Evolutionary conservation across 1,139 yeast genomes (phyloP).

Genomic region (Kodamaea sp.): DNA sequence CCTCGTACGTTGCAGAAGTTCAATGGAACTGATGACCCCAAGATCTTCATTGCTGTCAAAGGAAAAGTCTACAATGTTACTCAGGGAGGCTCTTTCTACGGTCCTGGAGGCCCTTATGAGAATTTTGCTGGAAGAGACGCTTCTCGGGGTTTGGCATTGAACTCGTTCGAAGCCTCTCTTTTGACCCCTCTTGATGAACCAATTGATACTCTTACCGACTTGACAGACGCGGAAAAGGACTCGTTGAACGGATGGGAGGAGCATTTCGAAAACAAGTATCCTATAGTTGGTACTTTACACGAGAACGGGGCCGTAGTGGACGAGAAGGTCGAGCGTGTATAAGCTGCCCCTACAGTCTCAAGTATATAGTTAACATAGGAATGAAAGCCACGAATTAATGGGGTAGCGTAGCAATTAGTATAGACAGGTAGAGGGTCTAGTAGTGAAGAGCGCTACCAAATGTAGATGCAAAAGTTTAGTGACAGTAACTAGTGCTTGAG

Average conservation of each 20-base stretch:
- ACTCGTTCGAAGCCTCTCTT: slow-evolving; percentile 73
- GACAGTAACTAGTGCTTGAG: too few species aligned
- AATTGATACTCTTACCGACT: slow-evolving; percentile 66
- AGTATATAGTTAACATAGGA: too few species aligned
- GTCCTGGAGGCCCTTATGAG: slow-evolving; percentile 95
- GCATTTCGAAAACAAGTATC: slow-evolving; percentile 78
- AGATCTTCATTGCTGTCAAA: slow-evolving; percentile 78
- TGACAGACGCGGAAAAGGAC: slow-evolving; percentile 61
- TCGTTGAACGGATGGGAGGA: slow-evolving; percentile 84
- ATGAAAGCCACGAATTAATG: too few species aligned
- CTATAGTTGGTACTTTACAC: slow-evolving; percentile 61
- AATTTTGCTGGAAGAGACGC: slow-evolving; percentile 98
- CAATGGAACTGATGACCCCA: slow-evolving; percentile 79
- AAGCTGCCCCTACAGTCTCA: too few species aligned
- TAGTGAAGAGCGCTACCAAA: too few species aligned
- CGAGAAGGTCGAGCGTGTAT: neutral
- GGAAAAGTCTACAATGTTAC: slow-evolving; percentile 88
- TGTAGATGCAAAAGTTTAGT: too few species aligned
- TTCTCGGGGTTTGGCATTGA: slow-evolving; percentile 86
- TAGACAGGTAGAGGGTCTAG: too few species aligned
- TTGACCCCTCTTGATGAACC: slow-evolving; percentile 66
- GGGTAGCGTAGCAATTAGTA: too few species aligned
- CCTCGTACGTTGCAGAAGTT: slow-evolving; percentile 71
- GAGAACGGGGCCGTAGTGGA: slow-evolving; percentile 5
- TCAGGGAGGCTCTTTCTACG: slow-evolving; percentile 82